phyloP scores from a whole-genome alignment of 495 filamentous ascomycete species.

The Neurospora sp. region DNA sequence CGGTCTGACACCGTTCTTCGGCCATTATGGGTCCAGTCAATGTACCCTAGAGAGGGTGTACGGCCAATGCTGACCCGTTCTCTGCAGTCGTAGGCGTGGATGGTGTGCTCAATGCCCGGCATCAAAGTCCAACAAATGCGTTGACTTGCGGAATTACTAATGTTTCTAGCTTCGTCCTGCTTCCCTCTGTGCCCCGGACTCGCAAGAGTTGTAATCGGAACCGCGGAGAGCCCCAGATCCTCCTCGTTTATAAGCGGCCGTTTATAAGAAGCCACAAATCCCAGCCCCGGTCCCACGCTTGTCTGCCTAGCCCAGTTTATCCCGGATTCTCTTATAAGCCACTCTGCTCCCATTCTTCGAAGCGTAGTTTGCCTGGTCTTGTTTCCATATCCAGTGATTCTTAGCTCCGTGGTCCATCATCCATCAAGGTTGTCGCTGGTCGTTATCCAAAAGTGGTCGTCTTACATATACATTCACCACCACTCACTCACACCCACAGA shows the following conservation, averaged over 20 bases:
- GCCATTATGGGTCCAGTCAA: not conserved
- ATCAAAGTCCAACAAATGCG: not conserved
- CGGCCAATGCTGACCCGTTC: not conserved
- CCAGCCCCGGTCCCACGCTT: not conserved
- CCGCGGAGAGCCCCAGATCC: not conserved
- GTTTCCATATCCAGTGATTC: not conserved
- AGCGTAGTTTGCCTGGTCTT: not conserved
- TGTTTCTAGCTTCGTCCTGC: slow-evolving; percentile 1
- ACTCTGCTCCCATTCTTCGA: not conserved
- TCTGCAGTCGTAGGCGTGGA: not conserved
- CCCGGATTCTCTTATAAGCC: not conserved
- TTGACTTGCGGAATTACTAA: slow-evolving; percentile 17
- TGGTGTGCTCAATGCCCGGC: not conserved
- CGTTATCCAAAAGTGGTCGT: not conserved
- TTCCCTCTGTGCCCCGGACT: not conserved
- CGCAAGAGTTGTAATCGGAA: not conserved
- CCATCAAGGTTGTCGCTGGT: not conserved
- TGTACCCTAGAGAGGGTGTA: not conserved
- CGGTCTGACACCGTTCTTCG: slow-evolving; percentile 3
- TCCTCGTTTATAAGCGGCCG: not conserved
- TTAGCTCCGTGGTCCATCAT: not conserved
- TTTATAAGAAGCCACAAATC: not conserved
- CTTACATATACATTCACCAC: not conserved
- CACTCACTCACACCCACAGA: not conserved
- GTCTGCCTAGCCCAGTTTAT: not conserved